Evolutionary conservation across 1,139 yeast species (phyloP).

Genomic region (Debaryomycetaceae sp.): DNA sequence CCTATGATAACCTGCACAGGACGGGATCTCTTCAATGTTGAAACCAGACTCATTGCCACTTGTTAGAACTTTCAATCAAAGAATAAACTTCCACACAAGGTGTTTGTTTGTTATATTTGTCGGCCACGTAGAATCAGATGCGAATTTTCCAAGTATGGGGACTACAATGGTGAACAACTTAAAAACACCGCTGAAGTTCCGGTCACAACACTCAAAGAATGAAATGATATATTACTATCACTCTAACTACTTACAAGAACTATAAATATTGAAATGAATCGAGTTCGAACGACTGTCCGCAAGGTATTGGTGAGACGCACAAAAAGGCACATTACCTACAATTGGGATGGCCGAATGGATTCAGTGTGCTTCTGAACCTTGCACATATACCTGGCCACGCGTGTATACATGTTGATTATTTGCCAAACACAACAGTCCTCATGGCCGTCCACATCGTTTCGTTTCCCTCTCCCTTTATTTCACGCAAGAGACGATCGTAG

Average conservation of each 20-base stretch:
- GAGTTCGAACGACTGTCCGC: too few relatives aligned
- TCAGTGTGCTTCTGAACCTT: too few relatives aligned
- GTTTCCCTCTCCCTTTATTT: constrained; percentile 69
- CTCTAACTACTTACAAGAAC: too few relatives aligned
- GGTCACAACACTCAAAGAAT: too few relatives aligned
- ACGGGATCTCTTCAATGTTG: background rate
- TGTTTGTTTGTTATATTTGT: background rate
- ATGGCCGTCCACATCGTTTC: constrained; percentile 64
- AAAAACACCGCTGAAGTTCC: background rate
- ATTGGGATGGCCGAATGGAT: too few relatives aligned
- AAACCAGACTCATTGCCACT: background rate
- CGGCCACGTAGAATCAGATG: background rate
- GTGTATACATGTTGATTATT: constrained; percentile 22
- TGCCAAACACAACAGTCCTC: constrained; percentile 69
- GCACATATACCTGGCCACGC: too few relatives aligned
- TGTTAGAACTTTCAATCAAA: background rate
- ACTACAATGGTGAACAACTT: background rate
- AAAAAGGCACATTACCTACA: too few relatives aligned
- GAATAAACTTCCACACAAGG: background rate
- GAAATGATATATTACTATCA: too few relatives aligned
- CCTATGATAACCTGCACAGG: background rate
- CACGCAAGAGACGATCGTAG: constrained; percentile 66
- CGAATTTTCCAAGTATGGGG: background rate
- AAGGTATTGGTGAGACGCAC: too few relatives aligned
- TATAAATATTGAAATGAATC: too few relatives aligned